Evolutionary conservation across 495 filamentous ascomycete genomes (phyloP), one percentile per base, ranked within the genome.

Genomic region (Lophium mytilinum): DNA sequence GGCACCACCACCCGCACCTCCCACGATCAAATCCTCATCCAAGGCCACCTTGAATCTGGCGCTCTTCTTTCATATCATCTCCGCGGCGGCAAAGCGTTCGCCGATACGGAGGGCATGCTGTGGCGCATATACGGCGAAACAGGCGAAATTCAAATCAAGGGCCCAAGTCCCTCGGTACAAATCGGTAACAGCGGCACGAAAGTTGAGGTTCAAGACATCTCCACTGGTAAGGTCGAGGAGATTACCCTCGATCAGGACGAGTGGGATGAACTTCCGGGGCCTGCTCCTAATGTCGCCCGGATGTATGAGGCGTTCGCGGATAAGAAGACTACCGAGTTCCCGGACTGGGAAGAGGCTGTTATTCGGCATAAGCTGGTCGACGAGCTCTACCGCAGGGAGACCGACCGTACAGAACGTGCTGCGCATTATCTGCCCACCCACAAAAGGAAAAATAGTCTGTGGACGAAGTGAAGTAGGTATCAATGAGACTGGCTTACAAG

Each of bases 61-160:
- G 60, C 53, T 1, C 62, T 72, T 0, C 53, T 82, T 14, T 71
- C 74, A 4, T 43, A 75, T 45, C 69, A 72, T 11, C 71, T 80
- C 51, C 75, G 79, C 9, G 72, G 69, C 12, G 80, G 78, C 0
- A 68, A 71, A 48, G 66, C 75, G 1, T 80, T 80, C 55, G 71
- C 73, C 0, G 74, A 72, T 0, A 71, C 72, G 0, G 72, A 72
- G 3, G 74, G 71, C 0, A 68, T 82, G 9, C 58, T 72, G 15
- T 85, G 81, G 83, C 69, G 64, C 0, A 79, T 86, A 43, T 71
- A 74, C 35, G 79, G 81, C 47, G 71, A 75, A 30, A 76, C 74
- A 61, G 81, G 81, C 5, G 79, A 83, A 65, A 75, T 85, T 15
- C 68, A 72, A n/a, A 62, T 84, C 15, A 70, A 72, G 0, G 71